Evolutionary conservation across 495 filamentous ascomycete species (phyloP).

Genomic region (Aspergillus campestris): DNA sequence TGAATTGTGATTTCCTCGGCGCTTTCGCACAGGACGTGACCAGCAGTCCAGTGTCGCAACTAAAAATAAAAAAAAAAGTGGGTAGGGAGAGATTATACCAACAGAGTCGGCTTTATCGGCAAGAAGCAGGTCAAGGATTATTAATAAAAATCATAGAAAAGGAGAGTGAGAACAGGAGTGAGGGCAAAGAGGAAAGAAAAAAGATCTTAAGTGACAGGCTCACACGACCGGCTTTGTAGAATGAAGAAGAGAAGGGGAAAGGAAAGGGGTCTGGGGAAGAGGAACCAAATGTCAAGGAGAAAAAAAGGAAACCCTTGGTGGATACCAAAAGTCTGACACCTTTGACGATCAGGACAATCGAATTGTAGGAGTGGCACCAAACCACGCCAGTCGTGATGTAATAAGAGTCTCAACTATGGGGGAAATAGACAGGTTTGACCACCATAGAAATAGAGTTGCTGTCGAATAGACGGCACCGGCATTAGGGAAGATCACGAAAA

Average conservation of each 20-base stretch:
- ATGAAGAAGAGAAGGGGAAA: not conserved
- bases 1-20: slow-evolving; percentile 1
- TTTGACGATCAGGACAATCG: not conserved
- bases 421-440: not conserved
- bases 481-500: too few relatives aligned
- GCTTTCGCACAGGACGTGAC: slow-evolving; percentile 1
- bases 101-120: not conserved
- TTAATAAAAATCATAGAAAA: too few relatives aligned
- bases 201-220: not conserved
- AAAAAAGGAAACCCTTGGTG: slow-evolving; percentile 3
- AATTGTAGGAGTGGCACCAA: not conserved
- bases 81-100: slow-evolving; percentile 1
- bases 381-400: not conserved
- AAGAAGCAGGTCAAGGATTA: not conserved
- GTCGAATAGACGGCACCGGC: too few relatives aligned
- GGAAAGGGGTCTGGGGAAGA: not conserved
- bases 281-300: not conserved
- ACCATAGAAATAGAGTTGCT: too few relatives aligned
- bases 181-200: slow-evolving; percentile 2
- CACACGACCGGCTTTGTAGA: not conserved
- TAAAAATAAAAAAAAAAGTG: slow-evolving; percentile 4
- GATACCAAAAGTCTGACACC: not conserved
- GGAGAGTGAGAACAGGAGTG: not conserved
- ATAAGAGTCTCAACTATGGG: not conserved
- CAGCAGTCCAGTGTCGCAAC: slow-evolving; percentile 1